A percentile compares a stretch with the other conserved stretches of the same genome.
These are phyloP conservation scores for Colletotrichum tanaceti DNA, from an alignment of 2,329 filamentous ascomycete genomes.

Conservation along the genomic window DNA sequence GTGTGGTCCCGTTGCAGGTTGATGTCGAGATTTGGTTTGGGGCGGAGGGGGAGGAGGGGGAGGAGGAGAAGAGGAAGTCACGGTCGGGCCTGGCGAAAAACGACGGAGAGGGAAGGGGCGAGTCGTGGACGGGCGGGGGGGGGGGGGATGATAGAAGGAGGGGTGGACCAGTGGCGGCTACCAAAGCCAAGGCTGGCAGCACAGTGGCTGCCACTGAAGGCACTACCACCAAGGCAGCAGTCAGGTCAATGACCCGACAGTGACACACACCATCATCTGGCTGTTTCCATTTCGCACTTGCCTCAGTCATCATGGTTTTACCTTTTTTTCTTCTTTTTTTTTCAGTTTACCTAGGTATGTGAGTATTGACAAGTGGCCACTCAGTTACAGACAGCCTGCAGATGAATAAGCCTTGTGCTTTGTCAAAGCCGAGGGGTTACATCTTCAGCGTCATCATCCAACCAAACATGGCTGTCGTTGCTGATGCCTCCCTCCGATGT, in stretches of 20 bases:
- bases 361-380: neutral
- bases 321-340: too few relatives aligned
- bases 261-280: neutral
- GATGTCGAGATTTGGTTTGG: constrained; percentile 42
- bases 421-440: neutral
- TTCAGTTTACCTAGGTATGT: too few relatives aligned
- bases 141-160: constrained; percentile 1
- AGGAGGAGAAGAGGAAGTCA: constrained; percentile 39
- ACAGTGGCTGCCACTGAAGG: neutral
- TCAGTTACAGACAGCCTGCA: neutral
- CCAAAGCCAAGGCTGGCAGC: neutral
- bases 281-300: neutral
- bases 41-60: constrained; percentile 36
- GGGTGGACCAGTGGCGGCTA: neutral
- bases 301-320: neutral
- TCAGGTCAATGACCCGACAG: neutral
- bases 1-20: constrained; percentile 37
- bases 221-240: neutral
- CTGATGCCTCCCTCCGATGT: neutral
- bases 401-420: too few relatives aligned
- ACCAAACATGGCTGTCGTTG: constrained; percentile 13
- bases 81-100: constrained; percentile 45
- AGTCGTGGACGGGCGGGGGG: constrained; percentile 20
- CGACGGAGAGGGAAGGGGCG: constrained; percentile 42
- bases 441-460: constrained; percentile 17